phyloP scores from a whole-genome alignment of 345 rosid species.

The Excoecaria agallocha region DNA sequence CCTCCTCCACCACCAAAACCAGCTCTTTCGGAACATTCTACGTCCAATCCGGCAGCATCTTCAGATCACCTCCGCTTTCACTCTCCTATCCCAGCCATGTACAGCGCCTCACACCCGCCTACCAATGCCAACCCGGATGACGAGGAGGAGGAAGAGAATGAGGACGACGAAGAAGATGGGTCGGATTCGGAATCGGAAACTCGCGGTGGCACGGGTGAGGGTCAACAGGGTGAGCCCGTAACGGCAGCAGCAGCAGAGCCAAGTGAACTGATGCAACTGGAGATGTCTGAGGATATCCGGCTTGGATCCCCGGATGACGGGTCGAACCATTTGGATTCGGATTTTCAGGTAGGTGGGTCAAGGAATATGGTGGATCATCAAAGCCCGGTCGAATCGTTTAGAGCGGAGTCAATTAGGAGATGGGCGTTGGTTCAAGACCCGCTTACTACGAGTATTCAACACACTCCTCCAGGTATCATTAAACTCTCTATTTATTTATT shows the following conservation, averaged over 20 bases:
- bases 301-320: constrained; percentile 77
- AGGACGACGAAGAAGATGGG: constrained; percentile 30
- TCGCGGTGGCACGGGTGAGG: constrained; percentile 3
- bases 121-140: constrained; percentile 24
- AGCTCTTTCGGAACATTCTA: constrained; percentile 75
- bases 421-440: constrained; percentile 49
- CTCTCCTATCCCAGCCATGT: constrained; percentile 35
- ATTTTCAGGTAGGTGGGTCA: constrained; percentile 35
- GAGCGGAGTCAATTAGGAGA: constrained; percentile 47
- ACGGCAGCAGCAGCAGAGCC: constrained; percentile 40
- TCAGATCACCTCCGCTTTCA: constrained; percentile 44
- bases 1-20: constrained; percentile 64
- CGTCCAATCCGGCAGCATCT: constrained; percentile 60
- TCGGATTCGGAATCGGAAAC: constrained; percentile 23
- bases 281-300: constrained; percentile 79
- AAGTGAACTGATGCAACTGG: constrained; percentile 65
- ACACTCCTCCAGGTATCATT: constrained; percentile 38
- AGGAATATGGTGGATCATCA: constrained; percentile 29
- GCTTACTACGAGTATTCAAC: constrained; percentile 22
- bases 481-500: no score
- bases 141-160: constrained; percentile 39
- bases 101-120: constrained; percentile 30
- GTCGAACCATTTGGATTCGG: constrained; percentile 65
- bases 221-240: constrained; percentile 22
- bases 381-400: constrained; percentile 37